phyloP scores from a whole-genome alignment of 129 eudicot species.

The Solidago caesia region DNA sequence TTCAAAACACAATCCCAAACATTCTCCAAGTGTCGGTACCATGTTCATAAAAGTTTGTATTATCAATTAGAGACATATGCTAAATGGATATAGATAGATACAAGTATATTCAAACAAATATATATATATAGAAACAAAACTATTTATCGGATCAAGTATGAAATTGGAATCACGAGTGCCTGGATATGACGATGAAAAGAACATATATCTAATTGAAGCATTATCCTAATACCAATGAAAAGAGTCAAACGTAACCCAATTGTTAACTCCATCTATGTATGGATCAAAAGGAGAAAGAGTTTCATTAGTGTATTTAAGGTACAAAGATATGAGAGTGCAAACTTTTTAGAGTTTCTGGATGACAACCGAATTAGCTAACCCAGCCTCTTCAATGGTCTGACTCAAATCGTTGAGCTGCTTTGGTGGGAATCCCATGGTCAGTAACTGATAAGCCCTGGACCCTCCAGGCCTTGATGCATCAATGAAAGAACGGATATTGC shows the following conservation, averaged over 20 bases:
- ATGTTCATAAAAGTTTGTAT: too few relatives aligned
- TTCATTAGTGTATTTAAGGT: constrained; percentile 7
- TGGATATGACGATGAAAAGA: not conserved
- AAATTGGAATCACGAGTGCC: not conserved
- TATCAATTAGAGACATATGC: too few relatives aligned
- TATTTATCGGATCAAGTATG: not conserved
- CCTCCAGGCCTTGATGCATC: constrained; percentile 82
- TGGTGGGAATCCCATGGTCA: constrained; percentile 88
- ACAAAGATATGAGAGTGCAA: constrained; percentile 10
- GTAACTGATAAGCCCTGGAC: constrained; percentile 60
- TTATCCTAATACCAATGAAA: constrained; percentile 18
- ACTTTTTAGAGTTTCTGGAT: constrained; percentile 72
- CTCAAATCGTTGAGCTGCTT: constrained; percentile 70
- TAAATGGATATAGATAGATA: too few relatives aligned
- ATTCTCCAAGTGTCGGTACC: too few relatives aligned
- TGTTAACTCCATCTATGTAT: not conserved
- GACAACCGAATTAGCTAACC: constrained; percentile 82
- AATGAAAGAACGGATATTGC: constrained; percentile 73
- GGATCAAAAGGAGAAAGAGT: not conserved
- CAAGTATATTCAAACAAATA: too few relatives aligned
- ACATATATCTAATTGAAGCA: not conserved
- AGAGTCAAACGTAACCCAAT: constrained; percentile 15
- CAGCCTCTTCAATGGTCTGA: constrained; percentile 88
- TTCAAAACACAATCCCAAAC: too few relatives aligned
- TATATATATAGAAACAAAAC: not conserved